A percentile compares a stretch with the other conserved stretches of the same genome.
phyloP scores from a whole-genome alignment of 1,284 basidiomycete species.

The Pseudozyma flocculosa region DNA sequence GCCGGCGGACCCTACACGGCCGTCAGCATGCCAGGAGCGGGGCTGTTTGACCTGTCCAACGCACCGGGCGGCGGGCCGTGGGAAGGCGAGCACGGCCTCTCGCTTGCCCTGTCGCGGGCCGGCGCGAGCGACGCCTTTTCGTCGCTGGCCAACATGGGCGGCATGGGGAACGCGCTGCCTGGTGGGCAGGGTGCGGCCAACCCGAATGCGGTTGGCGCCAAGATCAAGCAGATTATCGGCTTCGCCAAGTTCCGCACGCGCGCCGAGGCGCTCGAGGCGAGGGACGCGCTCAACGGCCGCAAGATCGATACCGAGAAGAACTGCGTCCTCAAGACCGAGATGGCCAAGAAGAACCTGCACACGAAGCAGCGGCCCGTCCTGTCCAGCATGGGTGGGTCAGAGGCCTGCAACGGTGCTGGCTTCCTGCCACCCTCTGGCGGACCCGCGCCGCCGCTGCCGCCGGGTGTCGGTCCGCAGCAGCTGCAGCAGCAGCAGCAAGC shows the following conservation, averaged over 20 bases:
- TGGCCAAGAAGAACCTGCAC: slow-evolving; percentile 99
- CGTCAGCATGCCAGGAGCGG: slow-evolving; percentile 43
- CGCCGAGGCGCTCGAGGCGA: slow-evolving; percentile 80
- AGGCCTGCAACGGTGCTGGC: slow-evolving; percentile 5
- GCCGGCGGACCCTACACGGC: slow-evolving; percentile 45
- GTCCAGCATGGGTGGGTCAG: slow-evolving; percentile 16
- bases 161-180: slow-evolving; percentile 14
- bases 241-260: slow-evolving; percentile 93
- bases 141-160: slow-evolving; percentile 22
- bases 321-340: slow-evolving; percentile 91
- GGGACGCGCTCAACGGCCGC: slow-evolving; percentile 84
- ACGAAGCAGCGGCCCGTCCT: slow-evolving; percentile 62
- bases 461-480: slow-evolving; percentile 1
- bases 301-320: slow-evolving; percentile 93
- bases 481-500: background rate
- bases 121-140: slow-evolving; percentile 33
- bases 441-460: background rate
- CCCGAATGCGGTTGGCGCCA: slow-evolving; percentile 21
- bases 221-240: slow-evolving; percentile 84
- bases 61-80: slow-evolving; percentile 16
- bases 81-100: slow-evolving; percentile 33
- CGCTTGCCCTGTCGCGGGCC: slow-evolving; percentile 35
- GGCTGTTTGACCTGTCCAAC: slow-evolving; percentile 21
- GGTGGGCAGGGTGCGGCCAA: slow-evolving; percentile 10
- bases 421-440: slow-evolving; percentile 5